A percentile compares a stretch with the other conserved stretches of the same genome.
These are phyloP conservation scores for Pythium chondricola DNA, from an alignment of 352 stramenopile genomes.

Conservation along the genomic window DNA sequence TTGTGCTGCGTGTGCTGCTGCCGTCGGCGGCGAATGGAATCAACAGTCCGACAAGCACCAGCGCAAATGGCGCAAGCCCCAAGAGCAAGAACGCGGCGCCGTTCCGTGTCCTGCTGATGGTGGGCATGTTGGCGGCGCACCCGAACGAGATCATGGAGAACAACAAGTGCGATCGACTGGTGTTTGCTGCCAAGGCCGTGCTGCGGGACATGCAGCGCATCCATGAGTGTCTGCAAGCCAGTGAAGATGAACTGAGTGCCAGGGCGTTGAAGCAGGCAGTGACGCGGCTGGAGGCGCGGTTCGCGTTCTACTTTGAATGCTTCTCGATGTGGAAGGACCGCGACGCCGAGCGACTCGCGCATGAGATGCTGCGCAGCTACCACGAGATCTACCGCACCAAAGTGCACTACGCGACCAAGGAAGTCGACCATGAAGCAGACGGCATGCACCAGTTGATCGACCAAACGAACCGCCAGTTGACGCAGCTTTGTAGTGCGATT, in stretches of 20 bases:
- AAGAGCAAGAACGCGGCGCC: conserved; percentile 23
- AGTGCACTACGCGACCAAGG: conserved; percentile 33
- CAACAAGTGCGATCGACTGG: conserved; percentile 32
- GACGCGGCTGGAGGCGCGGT: conserved; percentile 37
- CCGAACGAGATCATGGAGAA: conserved; percentile 58
- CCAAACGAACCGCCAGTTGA: conserved; percentile 58
- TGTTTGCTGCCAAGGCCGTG: conserved; percentile 38
- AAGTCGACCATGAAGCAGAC: conserved; percentile 29
- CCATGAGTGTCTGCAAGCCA: conserved; percentile 20
- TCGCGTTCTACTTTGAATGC: conserved; percentile 62
- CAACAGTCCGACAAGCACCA: conserved; percentile 8
- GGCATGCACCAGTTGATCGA: conserved; percentile 43
- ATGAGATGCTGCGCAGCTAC: conserved; percentile 51
- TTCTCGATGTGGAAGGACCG: conserved; percentile 57
- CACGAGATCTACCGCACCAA: conserved; percentile 39
- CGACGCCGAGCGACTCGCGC: conserved; percentile 45
- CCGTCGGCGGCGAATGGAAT: conserved; percentile 5
- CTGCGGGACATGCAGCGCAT: conserved; percentile 33
- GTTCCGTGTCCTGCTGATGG: conserved; percentile 67
- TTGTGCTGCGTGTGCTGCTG: conserved; percentile 47
- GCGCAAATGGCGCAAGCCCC: conserved; percentile 12
- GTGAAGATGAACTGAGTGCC: conserved; percentile 8
- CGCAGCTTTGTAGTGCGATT: conserved; percentile 46
- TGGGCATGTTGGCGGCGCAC: conserved; percentile 63
- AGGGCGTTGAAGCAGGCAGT: conserved; percentile 39